Conservation (phyloP, 129 eudicot species). For the Escallonia herrerae region DNA sequence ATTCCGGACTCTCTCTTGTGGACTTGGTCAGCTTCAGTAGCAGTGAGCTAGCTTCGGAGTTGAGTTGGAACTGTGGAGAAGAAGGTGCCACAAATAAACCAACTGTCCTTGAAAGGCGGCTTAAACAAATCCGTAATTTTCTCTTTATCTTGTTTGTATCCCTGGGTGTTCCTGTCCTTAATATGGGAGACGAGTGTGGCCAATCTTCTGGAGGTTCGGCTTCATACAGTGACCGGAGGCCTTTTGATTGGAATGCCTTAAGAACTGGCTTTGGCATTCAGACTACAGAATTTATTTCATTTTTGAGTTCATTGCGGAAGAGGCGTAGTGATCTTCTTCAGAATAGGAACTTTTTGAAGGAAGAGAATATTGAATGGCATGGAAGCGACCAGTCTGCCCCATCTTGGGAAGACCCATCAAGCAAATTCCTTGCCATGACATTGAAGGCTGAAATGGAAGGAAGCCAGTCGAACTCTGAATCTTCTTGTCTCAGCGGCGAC, state of each 20-base stretch:
- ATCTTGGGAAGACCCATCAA: slow-evolving; percentile 71
- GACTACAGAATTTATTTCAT: slow-evolving; percentile 55
- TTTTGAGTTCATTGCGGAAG: slow-evolving; percentile 48
- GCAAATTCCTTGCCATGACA: slow-evolving; percentile 64
- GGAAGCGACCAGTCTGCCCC: slow-evolving; percentile 54
- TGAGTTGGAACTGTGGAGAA: slow-evolving; percentile 96
- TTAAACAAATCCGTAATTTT: slow-evolving; percentile 81
- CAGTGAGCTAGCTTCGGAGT: slow-evolving; percentile 33
- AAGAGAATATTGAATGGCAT: slow-evolving; percentile 67
- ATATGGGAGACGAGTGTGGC: slow-evolving; percentile 98
- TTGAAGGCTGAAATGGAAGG: slow-evolving; percentile 33
- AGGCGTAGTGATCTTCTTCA: slow-evolving; percentile 81
- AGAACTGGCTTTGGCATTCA: slow-evolving; percentile 62
- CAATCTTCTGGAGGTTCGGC: slow-evolving; percentile 59
- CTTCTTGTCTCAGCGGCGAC: slow-evolving; percentile 25
- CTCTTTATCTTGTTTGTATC: slow-evolving; percentile 70
- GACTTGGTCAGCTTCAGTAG: slow-evolving; percentile 89
- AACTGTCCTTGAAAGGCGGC: slow-evolving; percentile 64
- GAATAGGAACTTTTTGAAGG: slow-evolving; percentile 46
- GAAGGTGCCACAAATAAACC: slow-evolving; percentile 80
- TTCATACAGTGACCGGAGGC: slow-evolving; percentile 40
- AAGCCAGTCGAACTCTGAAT: not conserved
- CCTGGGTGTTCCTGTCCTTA: slow-evolving; percentile 82
- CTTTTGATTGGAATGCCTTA: slow-evolving; percentile 64
- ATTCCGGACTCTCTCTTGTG: slow-evolving; percentile 67